phyloP scores from a whole-genome alignment of 441 rosid genomes.

The Aleurites moluccanus region DNA sequence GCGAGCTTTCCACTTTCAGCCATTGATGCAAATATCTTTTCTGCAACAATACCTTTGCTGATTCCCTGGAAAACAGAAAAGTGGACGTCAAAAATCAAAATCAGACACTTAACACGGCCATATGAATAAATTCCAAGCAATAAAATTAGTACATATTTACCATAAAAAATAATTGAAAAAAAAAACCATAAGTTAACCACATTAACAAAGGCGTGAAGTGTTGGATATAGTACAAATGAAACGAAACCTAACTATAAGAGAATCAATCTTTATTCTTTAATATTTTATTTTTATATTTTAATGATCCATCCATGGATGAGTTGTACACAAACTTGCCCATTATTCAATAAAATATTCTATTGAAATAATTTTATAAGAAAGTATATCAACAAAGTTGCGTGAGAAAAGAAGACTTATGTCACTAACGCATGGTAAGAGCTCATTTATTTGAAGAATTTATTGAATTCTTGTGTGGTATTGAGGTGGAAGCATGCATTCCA shows the following conservation, averaged over 20 bases:
- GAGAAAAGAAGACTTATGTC: no score
- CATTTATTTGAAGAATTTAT: no score
- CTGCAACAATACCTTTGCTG: slow-evolving; percentile 63
- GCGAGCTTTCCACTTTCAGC: slow-evolving; percentile 41
- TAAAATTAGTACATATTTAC: neutral
- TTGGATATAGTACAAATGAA: neutral
- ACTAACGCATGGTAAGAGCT: no score
- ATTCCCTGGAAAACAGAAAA: slow-evolving; percentile 45
- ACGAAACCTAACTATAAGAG: neutral
- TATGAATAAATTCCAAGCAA: neutral
- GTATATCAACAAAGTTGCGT: neutral
- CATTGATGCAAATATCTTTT: slow-evolving; percentile 57
- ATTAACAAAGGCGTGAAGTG: neutral
- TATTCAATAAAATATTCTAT: neutral
- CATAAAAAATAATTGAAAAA: neutral
- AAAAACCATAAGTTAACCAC: neutral
- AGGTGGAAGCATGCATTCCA: no score
- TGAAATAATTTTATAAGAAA: neutral
- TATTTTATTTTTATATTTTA: neutral
- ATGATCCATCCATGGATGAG: neutral
- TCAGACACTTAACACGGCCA: neutral
- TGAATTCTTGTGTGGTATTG: no score
- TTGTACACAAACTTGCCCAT: neutral
- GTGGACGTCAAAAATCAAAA: neutral
- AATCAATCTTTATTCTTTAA: no score